Evolutionary conservation across 768 basidiomycete species (phyloP).

Genomic region (Cytidiella melzeri): DNA sequence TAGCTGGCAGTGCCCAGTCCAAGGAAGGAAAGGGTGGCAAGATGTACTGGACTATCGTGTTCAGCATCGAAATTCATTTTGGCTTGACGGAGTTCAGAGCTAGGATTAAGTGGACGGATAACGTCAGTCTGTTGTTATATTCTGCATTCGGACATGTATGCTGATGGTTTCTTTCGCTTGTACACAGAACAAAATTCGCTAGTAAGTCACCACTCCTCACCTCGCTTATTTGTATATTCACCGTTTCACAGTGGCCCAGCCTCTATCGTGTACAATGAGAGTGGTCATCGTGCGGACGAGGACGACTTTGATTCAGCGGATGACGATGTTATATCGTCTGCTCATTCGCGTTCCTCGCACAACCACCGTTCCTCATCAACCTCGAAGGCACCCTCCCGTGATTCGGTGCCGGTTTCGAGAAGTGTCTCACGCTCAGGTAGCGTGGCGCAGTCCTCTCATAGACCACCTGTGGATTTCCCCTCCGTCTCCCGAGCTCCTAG

Average conservation of each 20-base stretch:
- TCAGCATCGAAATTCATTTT: conserved; percentile 80
- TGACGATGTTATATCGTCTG: conserved; percentile 43
- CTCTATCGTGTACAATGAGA: conserved; percentile 76
- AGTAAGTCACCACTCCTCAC: conserved; percentile 41
- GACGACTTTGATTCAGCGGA: conserved; percentile 64
- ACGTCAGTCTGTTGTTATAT: conserved; percentile 39
- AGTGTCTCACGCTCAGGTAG: conserved; percentile 5
- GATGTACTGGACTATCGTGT: conserved; percentile 80
- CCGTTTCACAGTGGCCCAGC: conserved; percentile 56
- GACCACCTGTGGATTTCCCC: conserved; percentile 5
- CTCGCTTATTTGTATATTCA: conserved; percentile 1
- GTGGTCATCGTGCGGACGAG: conserved; percentile 67
- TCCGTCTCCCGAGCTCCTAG: conserved; percentile 5
- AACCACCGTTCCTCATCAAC: conserved; percentile 41
- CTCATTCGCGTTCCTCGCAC: conserved; percentile 30
- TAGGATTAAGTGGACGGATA: conserved; percentile 77
- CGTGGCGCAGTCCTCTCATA: conserved; percentile 4
- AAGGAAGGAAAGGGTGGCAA: conserved; percentile 60
- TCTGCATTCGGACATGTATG: neutral
- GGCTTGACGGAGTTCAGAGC: conserved; percentile 79
- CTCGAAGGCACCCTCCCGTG: conserved; percentile 46
- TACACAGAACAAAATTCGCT: conserved; percentile 58
- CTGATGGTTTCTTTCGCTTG: neutral
- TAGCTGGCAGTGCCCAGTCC: conserved; percentile 64
- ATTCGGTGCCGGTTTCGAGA: conserved; percentile 3